Conservation (phyloP, 2,329 filamentous ascomycete genomes). For the Alternaria angustiovoidea region DNA sequence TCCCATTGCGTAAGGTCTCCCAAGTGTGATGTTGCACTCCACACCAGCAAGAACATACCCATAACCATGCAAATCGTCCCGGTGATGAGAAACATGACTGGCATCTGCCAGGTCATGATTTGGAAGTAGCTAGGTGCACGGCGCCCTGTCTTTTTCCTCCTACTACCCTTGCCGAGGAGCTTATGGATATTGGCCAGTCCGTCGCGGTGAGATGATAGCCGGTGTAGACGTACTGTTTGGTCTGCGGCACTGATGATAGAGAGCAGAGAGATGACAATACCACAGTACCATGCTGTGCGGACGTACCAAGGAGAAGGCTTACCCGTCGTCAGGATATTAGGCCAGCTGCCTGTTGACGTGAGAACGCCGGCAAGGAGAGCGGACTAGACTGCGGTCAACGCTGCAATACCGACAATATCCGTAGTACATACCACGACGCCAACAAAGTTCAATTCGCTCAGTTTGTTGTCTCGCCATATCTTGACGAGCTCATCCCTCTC, state of each 20-base stretch:
- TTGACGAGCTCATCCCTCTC: conserved; percentile 49
- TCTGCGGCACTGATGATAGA: conserved; percentile 57
- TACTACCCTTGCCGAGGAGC: conserved; percentile 38
- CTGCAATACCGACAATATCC: neutral
- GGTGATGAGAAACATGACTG: conserved; percentile 19
- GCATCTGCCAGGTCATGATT: conserved; percentile 49
- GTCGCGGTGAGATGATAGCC: conserved; percentile 53
- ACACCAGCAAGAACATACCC: conserved; percentile 46
- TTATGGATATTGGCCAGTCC: conserved; percentile 46
- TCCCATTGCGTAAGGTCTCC: conserved; percentile 36
- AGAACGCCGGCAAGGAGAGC: conserved; percentile 50
- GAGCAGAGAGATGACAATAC: conserved; percentile 59
- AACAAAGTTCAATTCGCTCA: conserved; percentile 53
- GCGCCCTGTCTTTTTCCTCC: conserved; percentile 25
- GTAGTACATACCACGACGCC: conserved; percentile 48
- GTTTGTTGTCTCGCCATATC: conserved; percentile 50
- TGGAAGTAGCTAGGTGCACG: conserved; percentile 35
- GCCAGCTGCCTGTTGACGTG: conserved; percentile 56
- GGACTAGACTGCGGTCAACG: conserved; percentile 26
- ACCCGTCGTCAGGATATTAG: conserved; percentile 49
- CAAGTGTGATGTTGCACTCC: conserved; percentile 40
- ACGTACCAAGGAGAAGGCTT: conserved; percentile 51
- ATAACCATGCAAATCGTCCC: too few relatives aligned
- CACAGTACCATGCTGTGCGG: conserved; percentile 53
- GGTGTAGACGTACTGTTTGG: conserved; percentile 54